Percentiles rank a stretch among this genome's conserved stretches.
phyloP scores from a whole-genome alignment of 1,284 basidiomycete species.

The Pseudozyma thailandica region DNA sequence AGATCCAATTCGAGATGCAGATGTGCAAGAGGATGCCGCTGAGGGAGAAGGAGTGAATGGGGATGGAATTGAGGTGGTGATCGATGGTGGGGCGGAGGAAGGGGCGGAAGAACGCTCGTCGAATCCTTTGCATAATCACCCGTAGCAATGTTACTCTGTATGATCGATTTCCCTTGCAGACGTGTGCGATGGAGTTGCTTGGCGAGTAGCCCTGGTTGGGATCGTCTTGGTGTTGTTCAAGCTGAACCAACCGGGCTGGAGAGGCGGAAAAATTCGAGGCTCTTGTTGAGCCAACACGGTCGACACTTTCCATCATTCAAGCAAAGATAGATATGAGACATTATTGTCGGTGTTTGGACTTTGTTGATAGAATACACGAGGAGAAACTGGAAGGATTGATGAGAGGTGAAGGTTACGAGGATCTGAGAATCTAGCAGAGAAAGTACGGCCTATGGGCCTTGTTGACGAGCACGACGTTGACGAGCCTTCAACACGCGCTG shows the following conservation, averaged over 20 bases:
- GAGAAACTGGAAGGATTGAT: background rate
- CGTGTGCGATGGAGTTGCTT: too few species aligned
- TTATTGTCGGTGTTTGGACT: background rate
- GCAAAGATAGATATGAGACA: too few species aligned
- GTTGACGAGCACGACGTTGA: constrained; percentile 36
- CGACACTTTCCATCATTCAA: too few species aligned
- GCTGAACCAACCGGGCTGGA: too few species aligned
- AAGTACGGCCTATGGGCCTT: background rate
- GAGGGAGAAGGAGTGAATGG: background rate
- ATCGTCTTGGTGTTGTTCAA: too few species aligned
- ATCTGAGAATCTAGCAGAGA: too few species aligned
- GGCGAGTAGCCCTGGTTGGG: too few species aligned
- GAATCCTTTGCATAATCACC: constrained; percentile 26
- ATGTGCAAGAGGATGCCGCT: constrained; percentile 3
- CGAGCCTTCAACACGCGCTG: constrained; percentile 37
- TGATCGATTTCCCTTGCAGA: background rate
- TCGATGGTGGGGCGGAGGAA: background rate
- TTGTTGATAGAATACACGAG: constrained; percentile 18
- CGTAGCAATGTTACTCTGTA: background rate
- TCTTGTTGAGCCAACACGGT: too few species aligned
- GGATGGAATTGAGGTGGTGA: constrained; percentile 19
- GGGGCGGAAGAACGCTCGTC: constrained; percentile 7
- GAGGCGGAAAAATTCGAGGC: too few species aligned
- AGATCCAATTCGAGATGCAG: constrained; percentile 13
- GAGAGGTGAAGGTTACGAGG: background rate